phyloP scores from a whole-genome alignment of 73 alveolate genomes.

The Uronychia binucleata region DNA sequence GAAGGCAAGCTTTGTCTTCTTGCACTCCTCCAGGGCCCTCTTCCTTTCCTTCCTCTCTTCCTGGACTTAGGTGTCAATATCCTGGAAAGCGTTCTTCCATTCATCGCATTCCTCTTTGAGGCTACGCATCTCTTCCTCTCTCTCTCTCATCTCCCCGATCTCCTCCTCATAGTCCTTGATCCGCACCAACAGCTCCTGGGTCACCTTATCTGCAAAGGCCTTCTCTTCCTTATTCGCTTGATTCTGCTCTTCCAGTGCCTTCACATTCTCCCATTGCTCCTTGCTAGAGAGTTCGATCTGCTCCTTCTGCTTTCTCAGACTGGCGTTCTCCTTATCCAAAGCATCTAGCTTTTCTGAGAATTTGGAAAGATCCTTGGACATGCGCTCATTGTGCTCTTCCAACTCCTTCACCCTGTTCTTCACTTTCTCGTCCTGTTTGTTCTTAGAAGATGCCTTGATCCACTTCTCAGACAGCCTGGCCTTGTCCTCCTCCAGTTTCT shows the following conservation, averaged over 20 bases:
- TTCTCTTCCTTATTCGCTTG: neutral
- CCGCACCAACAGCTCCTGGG: constrained; percentile 10
- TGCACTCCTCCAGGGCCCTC: neutral
- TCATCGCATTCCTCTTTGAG: neutral
- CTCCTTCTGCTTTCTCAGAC: constrained; percentile 17
- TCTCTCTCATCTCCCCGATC: neutral
- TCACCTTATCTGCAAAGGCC: constrained; percentile 27
- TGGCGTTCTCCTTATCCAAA: constrained; percentile 17
- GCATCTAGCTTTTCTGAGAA: constrained; percentile 10
- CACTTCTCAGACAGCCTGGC: constrained; percentile 19
- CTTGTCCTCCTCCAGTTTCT: constrained; percentile 15
- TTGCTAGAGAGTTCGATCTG: constrained; percentile 1
- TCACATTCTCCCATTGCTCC: neutral
- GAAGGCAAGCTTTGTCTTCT: neutral
- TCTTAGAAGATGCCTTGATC: constrained; percentile 12
- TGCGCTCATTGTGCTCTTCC: constrained; percentile 16
- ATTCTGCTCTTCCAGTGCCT: constrained; percentile 9
- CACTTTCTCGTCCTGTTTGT: constrained; percentile 19
- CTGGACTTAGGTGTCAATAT: neutral
- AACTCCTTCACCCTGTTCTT: constrained; percentile 10
- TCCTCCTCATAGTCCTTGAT: constrained; percentile 14
- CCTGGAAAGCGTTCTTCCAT: neutral
- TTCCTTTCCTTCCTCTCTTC: neutral
- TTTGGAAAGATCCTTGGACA: constrained; percentile 9
- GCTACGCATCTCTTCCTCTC: neutral